Evolutionary conservation across 2,329 filamentous ascomycete genomes (phyloP).

Genomic region (Periconia sp.): DNA sequence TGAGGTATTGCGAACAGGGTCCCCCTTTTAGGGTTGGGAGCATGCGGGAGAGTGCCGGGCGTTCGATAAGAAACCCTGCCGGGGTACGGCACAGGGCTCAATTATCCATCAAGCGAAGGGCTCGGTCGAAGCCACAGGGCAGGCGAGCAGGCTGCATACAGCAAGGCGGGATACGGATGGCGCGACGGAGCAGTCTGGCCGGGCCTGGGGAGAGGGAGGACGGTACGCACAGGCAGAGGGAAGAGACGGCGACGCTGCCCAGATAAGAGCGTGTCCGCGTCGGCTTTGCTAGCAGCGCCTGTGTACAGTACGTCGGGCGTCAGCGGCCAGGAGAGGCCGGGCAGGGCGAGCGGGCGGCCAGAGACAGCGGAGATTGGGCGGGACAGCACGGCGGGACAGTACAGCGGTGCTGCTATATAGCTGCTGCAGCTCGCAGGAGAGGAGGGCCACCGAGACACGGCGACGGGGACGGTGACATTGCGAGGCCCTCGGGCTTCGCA

Average conservation of each 20-base stretch:
- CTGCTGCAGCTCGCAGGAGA: conserved; percentile 1
- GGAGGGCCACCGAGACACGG: no score
- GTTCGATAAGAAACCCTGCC: conserved; percentile 42
- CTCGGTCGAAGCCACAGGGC: conserved; percentile 27
- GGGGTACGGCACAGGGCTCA: conserved; percentile 15
- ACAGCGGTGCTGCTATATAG: no score
- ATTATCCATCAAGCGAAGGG: conserved; percentile 29
- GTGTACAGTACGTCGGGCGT: conserved; percentile 34
- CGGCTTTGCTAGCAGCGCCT: no score
- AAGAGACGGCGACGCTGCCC: no score
- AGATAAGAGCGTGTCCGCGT: no score
- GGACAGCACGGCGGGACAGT: no score
- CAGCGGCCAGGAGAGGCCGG: conserved; percentile 20
- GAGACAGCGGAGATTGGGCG: conserved; percentile 5
- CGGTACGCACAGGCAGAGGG: no score
- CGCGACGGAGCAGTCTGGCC: conserved; percentile 13
- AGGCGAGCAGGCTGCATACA: conserved; percentile 16
- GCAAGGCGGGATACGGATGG: conserved; percentile 12
- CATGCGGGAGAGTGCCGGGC: conserved; percentile 28
- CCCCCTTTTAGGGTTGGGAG: conserved; percentile 25
- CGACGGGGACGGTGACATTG: no score
- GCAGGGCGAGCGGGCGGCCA: neutral
- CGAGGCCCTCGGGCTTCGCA: no score
- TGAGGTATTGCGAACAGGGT: conserved; percentile 31
- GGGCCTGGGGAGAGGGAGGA: no score